Conservation (phyloP, 2,329 filamentous ascomycete genomes). For the Ophiostoma sp. region DNA sequence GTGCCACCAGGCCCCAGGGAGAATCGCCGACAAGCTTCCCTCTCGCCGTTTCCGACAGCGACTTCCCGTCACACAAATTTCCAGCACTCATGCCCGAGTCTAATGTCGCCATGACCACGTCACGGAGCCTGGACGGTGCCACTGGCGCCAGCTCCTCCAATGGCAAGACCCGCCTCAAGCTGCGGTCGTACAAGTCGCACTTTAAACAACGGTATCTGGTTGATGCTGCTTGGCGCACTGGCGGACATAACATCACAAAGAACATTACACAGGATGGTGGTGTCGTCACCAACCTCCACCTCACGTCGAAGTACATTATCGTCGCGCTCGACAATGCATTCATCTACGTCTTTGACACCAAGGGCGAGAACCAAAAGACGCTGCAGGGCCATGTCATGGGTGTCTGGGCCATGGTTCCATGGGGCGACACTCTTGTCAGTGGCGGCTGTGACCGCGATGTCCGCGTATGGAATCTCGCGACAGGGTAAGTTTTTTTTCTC, state of each 20-base stretch:
- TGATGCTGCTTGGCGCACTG: conserved; percentile 92
- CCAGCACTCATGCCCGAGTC: conserved; percentile 35
- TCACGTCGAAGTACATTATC: conserved; percentile 94
- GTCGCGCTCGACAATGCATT: conserved; percentile 96
- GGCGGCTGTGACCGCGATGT: conserved; percentile 96
- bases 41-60: conserved; percentile 32
- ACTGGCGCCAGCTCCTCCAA: conserved; percentile 25
- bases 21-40: conserved; percentile 34
- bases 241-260: conserved; percentile 73
- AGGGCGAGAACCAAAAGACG: conserved; percentile 81
- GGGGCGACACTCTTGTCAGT: conserved; percentile 90
- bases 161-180: conserved; percentile 49
- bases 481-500: conserved; percentile 60
- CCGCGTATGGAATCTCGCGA: conserved; percentile 91
- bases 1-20: conserved; percentile 15
- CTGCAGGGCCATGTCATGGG: conserved; percentile 97
- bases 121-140: conserved; percentile 54
- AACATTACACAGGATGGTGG: conserved; percentile 96
- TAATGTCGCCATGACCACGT: conserved; percentile 36
- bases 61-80: conserved; percentile 20
- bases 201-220: conserved; percentile 98
- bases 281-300: conserved; percentile 89
- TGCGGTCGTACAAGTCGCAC: conserved; percentile 86
- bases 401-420: conserved; percentile 99
- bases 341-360: conserved; percentile 94